Evolutionary conservation across 75 land plant genomes (phyloP).

Genomic region (Picea glauca): DNA sequence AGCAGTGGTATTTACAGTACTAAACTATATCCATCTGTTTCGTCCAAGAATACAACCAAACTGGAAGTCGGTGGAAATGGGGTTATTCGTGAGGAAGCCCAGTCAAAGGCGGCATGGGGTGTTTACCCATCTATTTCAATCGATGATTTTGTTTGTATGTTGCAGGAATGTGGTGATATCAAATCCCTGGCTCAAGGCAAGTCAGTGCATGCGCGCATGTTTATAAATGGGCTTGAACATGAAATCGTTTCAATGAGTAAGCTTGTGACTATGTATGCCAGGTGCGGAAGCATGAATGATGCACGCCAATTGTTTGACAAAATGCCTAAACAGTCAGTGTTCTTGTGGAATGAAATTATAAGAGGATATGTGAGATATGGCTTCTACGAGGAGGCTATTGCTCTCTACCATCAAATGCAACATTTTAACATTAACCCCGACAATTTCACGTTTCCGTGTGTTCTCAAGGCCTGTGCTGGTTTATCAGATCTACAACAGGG

Average conservation of each 20-base stretch:
- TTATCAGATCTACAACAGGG: constrained; percentile 23
- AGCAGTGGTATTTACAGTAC: too few species aligned
- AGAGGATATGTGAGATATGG: constrained; percentile 39
- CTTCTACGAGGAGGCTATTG: constrained; percentile 31
- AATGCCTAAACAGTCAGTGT: constrained; percentile 30
- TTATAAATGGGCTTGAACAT: constrained; percentile 33
- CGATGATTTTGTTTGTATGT: too few species aligned
- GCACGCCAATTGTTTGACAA: constrained; percentile 59
- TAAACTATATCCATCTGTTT: too few species aligned
- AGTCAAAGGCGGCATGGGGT: too few species aligned
- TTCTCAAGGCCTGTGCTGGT: constrained; percentile 54
- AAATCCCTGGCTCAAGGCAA: constrained; percentile 23
- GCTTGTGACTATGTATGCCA: constrained; percentile 40
- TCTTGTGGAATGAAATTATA: constrained; percentile 59
- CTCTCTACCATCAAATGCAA: constrained; percentile 29
- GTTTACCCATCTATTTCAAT: too few species aligned
- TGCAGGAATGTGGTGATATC: not conserved
- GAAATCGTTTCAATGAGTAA: constrained; percentile 53
- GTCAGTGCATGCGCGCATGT: constrained; percentile 38
- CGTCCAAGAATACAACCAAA: too few species aligned
- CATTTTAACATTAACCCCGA: constrained; percentile 15
- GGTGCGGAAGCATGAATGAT: constrained; percentile 23
- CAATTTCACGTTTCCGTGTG: constrained; percentile 49
- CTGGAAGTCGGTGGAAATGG: too few species aligned
- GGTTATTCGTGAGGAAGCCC: too few species aligned